Conservation (phyloP, 139 green algal genomes). For the Picochlorum sp. region DNA sequence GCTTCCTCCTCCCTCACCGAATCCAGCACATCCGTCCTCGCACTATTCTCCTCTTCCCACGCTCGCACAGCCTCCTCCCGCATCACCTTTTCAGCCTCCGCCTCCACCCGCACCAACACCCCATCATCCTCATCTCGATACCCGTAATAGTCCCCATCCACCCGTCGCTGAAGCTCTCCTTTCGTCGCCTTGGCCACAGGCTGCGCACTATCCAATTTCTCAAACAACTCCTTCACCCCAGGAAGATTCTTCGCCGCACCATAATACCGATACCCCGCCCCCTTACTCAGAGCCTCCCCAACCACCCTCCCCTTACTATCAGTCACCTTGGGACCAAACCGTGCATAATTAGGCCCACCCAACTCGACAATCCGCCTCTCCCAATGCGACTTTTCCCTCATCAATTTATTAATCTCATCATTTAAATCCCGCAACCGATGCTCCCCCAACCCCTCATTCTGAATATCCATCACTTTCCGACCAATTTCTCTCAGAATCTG, state of each 20-base stretch:
- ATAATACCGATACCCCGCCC: constrained; percentile 88
- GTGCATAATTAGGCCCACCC: constrained; percentile 88
- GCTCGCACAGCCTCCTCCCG: constrained; percentile 51
- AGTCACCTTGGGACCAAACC: constrained; percentile 59
- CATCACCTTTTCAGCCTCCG: constrained; percentile 57
- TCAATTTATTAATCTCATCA: constrained; percentile 99
- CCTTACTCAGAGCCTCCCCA: constrained; percentile 32
- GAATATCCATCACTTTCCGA: constrained; percentile 98
- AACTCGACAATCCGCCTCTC: constrained; percentile 92
- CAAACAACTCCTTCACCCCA: constrained; percentile 96
- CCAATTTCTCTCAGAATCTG: constrained; percentile 95
- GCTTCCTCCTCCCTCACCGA: not conserved
- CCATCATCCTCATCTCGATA: constrained; percentile 93
- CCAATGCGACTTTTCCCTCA: constrained; percentile 96
- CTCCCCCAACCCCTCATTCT: constrained; percentile 95
- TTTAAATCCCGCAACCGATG: constrained; percentile 95
- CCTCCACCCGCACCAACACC: constrained; percentile 69
- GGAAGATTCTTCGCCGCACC: constrained; percentile 96
- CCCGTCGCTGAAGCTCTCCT: constrained; percentile 76
- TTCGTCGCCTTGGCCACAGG: constrained; percentile 43
- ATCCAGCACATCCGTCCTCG: not conserved
- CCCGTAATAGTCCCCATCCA: constrained; percentile 97
- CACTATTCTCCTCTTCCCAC: constrained; percentile 46
- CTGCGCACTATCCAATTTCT: constrained; percentile 68
- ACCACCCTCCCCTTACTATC: constrained; percentile 49